Conservation (phyloP, 2,329 filamentous ascomycete genomes). For the Fusarium goolgardi region DNA sequence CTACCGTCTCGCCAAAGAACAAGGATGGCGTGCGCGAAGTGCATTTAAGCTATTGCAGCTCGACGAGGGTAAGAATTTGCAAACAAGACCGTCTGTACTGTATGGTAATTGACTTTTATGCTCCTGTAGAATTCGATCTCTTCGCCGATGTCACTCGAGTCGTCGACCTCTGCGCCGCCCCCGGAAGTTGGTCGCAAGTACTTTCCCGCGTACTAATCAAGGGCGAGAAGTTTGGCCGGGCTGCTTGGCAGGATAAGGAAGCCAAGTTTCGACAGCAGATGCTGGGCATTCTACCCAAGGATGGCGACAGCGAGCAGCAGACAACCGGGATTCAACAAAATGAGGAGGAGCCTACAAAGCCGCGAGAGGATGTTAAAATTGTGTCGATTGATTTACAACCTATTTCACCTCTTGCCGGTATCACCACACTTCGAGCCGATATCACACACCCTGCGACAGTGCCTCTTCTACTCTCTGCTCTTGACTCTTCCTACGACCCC, state of each 20-base stretch:
- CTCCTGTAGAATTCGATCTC: conserved; percentile 82
- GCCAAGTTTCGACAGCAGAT: conserved; percentile 72
- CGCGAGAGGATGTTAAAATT: conserved; percentile 84
- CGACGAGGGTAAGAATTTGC: conserved; percentile 71
- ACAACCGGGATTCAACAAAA: conserved; percentile 24
- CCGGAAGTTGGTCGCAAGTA: conserved; percentile 97
- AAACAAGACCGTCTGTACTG: background rate
- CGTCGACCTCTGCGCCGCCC: conserved; percentile 94
- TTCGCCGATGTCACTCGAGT: conserved; percentile 92
- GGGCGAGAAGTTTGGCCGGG: conserved; percentile 87
- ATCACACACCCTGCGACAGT: conserved; percentile 98
- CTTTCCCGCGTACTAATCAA: conserved; percentile 93
- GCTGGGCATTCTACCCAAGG: conserved; percentile 61
- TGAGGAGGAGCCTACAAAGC: conserved; percentile 48
- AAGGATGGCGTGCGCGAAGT: conserved; percentile 96
- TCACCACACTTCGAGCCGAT: conserved; percentile 91
- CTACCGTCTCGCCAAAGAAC: conserved; percentile 97
- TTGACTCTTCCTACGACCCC: conserved; percentile 77
- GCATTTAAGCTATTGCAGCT: conserved; percentile 98
- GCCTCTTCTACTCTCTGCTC: conserved; percentile 83
- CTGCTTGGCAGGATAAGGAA: conserved; percentile 88
- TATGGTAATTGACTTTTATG: conserved; percentile 16
- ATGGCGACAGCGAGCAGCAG: conserved; percentile 39
- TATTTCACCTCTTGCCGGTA: conserved; percentile 92
- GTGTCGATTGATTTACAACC: conserved; percentile 96